phyloP scores from a whole-genome alignment of 768 basidiomycete genomes.

The Russula sp. region DNA sequence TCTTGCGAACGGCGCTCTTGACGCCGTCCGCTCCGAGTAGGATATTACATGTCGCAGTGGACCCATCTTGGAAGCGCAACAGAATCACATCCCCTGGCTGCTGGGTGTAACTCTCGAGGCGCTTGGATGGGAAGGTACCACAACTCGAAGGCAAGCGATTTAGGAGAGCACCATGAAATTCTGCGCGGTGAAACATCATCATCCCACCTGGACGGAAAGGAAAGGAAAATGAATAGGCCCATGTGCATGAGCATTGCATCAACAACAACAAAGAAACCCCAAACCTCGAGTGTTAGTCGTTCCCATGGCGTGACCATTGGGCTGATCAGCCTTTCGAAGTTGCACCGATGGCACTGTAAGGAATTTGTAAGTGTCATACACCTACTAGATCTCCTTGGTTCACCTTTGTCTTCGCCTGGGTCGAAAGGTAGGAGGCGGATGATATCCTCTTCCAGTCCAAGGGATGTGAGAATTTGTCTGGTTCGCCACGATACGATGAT shows the following conservation, averaged over 20 bases:
- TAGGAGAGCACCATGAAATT: constrained; percentile 61
- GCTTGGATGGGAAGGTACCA: constrained; percentile 53
- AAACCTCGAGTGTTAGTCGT: constrained; percentile 56
- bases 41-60: constrained; percentile 57
- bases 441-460: constrained; percentile 35
- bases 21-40: constrained; percentile 68
- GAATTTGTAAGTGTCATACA: background rate
- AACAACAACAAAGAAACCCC: constrained; percentile 21
- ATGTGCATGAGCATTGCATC: no score
- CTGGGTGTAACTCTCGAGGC: constrained; percentile 55
- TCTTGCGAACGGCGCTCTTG: constrained; percentile 48
- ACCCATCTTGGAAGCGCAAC: constrained; percentile 61
- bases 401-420: constrained; percentile 29
- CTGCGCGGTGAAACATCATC: constrained; percentile 56
- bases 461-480: constrained; percentile 33
- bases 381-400: background rate
- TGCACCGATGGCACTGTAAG: constrained; percentile 49
- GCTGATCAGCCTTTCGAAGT: constrained; percentile 61
- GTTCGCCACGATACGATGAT: constrained; percentile 42
- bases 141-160: constrained; percentile 44
- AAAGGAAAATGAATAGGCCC: background rate
- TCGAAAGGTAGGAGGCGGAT: constrained; percentile 30
- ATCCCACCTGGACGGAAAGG: constrained; percentile 35
- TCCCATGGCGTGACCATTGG: constrained; percentile 51
- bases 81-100: constrained; percentile 39